Conservation (phyloP, 805 yeast genomes). For the Candida parachauliodes region DNA sequence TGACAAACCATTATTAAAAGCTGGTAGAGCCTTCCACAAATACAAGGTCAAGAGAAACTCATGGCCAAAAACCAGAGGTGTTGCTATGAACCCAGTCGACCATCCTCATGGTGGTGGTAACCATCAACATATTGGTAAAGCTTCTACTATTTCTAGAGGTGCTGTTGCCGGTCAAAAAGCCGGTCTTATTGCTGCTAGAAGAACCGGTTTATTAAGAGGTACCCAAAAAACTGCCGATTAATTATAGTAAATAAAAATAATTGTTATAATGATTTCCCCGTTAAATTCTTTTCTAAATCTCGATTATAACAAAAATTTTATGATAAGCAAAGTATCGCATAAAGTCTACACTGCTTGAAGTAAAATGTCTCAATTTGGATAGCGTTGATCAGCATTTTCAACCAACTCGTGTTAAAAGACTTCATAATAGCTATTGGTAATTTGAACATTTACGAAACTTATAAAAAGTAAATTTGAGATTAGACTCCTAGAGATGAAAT, state of each 20-base stretch:
- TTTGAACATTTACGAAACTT: too few species aligned
- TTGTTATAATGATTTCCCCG: too few species aligned
- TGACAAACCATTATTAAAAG: slow-evolving; percentile 99
- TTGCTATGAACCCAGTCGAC: slow-evolving; percentile 99
- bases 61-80: slow-evolving; percentile 99
- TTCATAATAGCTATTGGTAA: too few species aligned
- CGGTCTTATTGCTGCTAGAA: slow-evolving; percentile 38
- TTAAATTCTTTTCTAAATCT: too few species aligned
- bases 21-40: slow-evolving; percentile 99
- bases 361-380: too few species aligned
- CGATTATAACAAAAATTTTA: too few species aligned
- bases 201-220: slow-evolving; percentile 39
- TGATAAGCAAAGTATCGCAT: too few species aligned
- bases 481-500: too few species aligned
- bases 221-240: slow-evolving; percentile 36
- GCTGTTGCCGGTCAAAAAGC: slow-evolving; percentile 40
- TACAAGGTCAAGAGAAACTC: slow-evolving; percentile 99
- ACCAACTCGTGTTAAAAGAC: too few species aligned
- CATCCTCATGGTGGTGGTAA: slow-evolving; percentile 99
- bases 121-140: slow-evolving; percentile 36
- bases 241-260: slow-evolving; percentile 8
- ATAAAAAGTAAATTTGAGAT: too few species aligned
- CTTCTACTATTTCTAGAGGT: slow-evolving; percentile 39
- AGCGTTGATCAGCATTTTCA: too few species aligned
- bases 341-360: too few species aligned